Conservation (phyloP, 352 stramenopile species). For the Phytophthora multivora region DNA sequence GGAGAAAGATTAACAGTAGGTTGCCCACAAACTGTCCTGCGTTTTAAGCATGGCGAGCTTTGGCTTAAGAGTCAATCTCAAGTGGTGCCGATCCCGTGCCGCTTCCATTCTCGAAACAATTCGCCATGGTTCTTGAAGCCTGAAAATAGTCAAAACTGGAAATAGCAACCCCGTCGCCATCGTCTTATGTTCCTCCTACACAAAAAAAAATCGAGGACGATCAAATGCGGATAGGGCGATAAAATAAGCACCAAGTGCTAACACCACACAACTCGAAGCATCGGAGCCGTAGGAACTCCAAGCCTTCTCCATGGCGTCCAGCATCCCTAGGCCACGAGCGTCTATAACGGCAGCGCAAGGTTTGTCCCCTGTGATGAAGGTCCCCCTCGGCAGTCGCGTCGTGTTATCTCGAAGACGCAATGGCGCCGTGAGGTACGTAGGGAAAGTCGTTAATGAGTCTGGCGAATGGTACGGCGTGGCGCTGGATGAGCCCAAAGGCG, state of each 20-base stretch:
- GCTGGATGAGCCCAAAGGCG: slow-evolving; percentile 66
- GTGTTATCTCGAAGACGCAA: slow-evolving; percentile 59
- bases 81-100: too few relatives aligned
- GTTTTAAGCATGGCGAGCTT: too few relatives aligned
- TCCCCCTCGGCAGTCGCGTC: slow-evolving; percentile 60
- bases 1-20: too few relatives aligned
- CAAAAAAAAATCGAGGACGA: too few relatives aligned
- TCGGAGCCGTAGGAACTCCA: slow-evolving; percentile 3
- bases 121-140: background rate
- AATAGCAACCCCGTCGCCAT: slow-evolving; percentile 6
- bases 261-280: slow-evolving; percentile 16
- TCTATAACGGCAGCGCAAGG: slow-evolving; percentile 22
- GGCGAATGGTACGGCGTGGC: slow-evolving; percentile 76
- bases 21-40: too few relatives aligned
- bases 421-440: slow-evolving; percentile 65
- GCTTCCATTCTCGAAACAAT: too few relatives aligned
- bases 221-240: background rate
- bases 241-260: slow-evolving; percentile 15
- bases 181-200: slow-evolving; percentile 17
- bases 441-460: slow-evolving; percentile 54
- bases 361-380: slow-evolving; percentile 40
- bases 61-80: too few relatives aligned
- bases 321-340: slow-evolving; percentile 34
- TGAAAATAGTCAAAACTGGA: slow-evolving; percentile 19
- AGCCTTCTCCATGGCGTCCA: slow-evolving; percentile 31